Evolutionary conservation across 106 monocot genomes (phyloP).

Genomic region (Dendrobium officinale): DNA sequence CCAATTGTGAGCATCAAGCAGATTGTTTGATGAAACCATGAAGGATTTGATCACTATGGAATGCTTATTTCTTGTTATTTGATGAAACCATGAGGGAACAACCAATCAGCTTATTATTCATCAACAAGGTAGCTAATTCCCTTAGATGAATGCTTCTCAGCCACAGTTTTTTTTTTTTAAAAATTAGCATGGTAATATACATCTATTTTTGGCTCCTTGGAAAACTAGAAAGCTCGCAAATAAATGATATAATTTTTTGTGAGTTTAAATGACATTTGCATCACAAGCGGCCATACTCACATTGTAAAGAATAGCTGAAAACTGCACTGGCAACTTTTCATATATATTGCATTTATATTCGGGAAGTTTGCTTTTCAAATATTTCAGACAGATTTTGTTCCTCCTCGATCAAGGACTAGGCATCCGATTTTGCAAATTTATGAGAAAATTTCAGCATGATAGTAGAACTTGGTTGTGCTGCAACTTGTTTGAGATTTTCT

Average conservation of each 20-base stretch:
- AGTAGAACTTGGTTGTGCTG: no score
- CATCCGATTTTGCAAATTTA: conserved; percentile 65
- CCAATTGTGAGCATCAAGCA: neutral
- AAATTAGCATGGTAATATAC: neutral
- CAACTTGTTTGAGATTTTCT: no score
- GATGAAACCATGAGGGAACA: neutral
- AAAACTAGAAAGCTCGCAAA: neutral
- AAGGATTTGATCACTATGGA: no score
- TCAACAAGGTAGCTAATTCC: neutral
- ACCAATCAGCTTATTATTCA: neutral
- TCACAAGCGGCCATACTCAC: no score
- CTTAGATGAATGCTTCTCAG: neutral
- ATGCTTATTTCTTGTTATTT: no score
- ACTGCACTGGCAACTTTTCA: no score
- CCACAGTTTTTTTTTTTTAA: neutral
- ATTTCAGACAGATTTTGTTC: conserved; percentile 64
- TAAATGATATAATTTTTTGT: neutral
- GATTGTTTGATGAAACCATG: no score
- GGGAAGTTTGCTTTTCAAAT: conserved; percentile 79
- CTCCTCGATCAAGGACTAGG: conserved; percentile 56
- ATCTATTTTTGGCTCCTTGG: neutral
- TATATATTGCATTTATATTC: conserved; percentile 9
- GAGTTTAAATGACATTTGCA: no score
- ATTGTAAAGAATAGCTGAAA: no score
- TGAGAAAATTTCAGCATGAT: no score